Percentiles rank a stretch among this genome's conserved stretches.
Evolutionary conservation across 768 basidiomycete species (phyloP).

Genomic region (Mycena latifolia): DNA sequence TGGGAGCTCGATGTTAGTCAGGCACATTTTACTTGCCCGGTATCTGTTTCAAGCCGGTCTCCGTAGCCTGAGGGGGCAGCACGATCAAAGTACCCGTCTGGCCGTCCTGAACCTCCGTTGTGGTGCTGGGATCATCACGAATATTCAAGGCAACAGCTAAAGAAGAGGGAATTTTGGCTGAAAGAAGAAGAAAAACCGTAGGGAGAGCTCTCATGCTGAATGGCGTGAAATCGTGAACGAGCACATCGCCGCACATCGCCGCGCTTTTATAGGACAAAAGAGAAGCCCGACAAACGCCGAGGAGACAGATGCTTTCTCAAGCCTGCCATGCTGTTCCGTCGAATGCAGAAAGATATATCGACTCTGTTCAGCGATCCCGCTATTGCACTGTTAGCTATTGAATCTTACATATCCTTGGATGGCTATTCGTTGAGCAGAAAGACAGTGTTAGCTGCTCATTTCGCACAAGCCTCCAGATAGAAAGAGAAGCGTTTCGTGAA

Average conservation of each 20-base stretch:
- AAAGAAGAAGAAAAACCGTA: conserved; percentile 9
- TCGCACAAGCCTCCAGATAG: no score
- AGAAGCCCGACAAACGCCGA: neutral
- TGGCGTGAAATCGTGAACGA: neutral
- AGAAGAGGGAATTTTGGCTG: neutral
- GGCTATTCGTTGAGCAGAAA: no score
- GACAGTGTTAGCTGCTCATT: no score
- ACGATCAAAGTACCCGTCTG: conserved; percentile 30
- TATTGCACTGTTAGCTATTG: no score
- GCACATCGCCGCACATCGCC: neutral
- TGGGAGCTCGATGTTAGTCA: neutral
- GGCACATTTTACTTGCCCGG: conserved; percentile 2
- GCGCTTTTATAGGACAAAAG: neutral
- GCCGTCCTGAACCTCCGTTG: conserved; percentile 30
- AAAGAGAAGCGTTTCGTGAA: no score
- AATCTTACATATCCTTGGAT: no score
- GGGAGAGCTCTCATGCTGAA: conserved; percentile 14
- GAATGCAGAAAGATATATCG: no score
- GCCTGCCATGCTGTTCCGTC: neutral
- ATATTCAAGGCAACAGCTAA: neutral
- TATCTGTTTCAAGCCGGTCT: conserved; percentile 33
- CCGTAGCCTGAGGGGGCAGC: conserved; percentile 27
- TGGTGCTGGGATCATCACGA: conserved; percentile 13
- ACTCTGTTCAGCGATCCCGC: no score
- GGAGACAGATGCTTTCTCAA: neutral